Conservation (phyloP, 192 early-diverging fungal species). For the Pilaira anomala region DNA sequence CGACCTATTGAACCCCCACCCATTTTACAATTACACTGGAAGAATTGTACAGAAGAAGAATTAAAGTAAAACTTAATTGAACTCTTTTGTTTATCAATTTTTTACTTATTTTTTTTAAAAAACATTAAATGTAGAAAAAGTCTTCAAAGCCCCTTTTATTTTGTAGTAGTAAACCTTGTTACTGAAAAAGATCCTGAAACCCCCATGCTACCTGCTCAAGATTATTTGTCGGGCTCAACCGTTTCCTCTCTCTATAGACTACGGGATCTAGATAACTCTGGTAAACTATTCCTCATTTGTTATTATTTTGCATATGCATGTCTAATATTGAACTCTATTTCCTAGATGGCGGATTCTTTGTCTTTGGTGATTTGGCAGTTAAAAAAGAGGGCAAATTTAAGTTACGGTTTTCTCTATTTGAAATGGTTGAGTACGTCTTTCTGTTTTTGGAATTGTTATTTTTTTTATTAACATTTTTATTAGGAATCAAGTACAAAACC, state of each 20-base stretch:
- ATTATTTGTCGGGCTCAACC: slow-evolving; percentile 82
- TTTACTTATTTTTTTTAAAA: not conserved
- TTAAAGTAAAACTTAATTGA: slow-evolving; percentile 20
- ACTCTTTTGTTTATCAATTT: not conserved
- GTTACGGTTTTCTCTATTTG: slow-evolving; percentile 85
- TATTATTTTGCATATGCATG: not conserved
- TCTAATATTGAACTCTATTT: not conserved
- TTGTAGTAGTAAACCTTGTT: slow-evolving; percentile 92
- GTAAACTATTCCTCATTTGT: slow-evolving; percentile 15
- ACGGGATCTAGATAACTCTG: slow-evolving; percentile 74
- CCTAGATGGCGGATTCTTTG: slow-evolving; percentile 85
- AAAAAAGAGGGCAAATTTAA: slow-evolving; percentile 77
- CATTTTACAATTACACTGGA: slow-evolving; percentile 27
- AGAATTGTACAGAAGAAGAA: slow-evolving; percentile 24
- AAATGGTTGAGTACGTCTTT: slow-evolving; percentile 62
- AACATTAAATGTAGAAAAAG: slow-evolving; percentile 22
- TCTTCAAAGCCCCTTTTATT: slow-evolving; percentile 86
- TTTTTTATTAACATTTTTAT: slow-evolving; percentile 6
- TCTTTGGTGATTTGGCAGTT: slow-evolving; percentile 89
- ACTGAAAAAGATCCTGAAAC: slow-evolving; percentile 69
- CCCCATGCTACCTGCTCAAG: slow-evolving; percentile 62
- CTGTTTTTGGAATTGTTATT: not conserved
- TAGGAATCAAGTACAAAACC: slow-evolving; percentile 21
- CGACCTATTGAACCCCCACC: slow-evolving; percentile 39
- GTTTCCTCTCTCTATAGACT: slow-evolving; percentile 86